Evolutionary conservation across 179 eudicot species (phyloP), one percentile per base, ranked within the genome.

Genomic region (Actinidia polygama): DNA sequence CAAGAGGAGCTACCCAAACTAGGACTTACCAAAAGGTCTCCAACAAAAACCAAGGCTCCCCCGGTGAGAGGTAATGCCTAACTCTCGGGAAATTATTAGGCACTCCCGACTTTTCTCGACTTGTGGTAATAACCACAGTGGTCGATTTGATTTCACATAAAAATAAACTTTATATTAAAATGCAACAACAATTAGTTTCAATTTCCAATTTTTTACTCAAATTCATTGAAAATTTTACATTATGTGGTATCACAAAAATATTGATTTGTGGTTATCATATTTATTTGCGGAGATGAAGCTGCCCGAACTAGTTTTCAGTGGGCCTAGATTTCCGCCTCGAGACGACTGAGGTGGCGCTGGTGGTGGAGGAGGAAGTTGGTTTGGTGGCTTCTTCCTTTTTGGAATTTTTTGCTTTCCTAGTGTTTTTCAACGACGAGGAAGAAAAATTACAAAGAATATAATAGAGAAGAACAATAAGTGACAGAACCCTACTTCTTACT

Each of bases 1-100:
- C 77, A n/a, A 15, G 58, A 50, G 77, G 26, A 73, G 77, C 77
- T 50, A 18, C 50, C 36, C 57, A 50, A 73, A 73, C 77, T 47
- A 21, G 77, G 49, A 36, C 75, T 44, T 24, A 47, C 77, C n/a
- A 73, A 49, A 73, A 73, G 23, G 58, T 47, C 77, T 36, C 77
- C 57, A 73, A n/a, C 40, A 21, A 23, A 73, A 73, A n/a, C 58
- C 51, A 23, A 73, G 50, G 58, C 58, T 72, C 76, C 58, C 21
- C 44, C 4, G 44, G 21, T 40, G 19, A 70, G 19, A 46, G 75
- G 75, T 50, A 50, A 49, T 50, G 23, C 18, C 77, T 23, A 21
- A 49, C 55, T 72, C 57, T 47, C 44, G 44, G 44, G 44, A 40
- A 40, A 40, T 40, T 40, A 40, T 40, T 40, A 40, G 44, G 44